A percentile compares a stretch with the other conserved stretches of the same genome.
Evolutionary conservation across 306 rosid species (phyloP).

Genomic region (Aeschynomene evenia): DNA sequence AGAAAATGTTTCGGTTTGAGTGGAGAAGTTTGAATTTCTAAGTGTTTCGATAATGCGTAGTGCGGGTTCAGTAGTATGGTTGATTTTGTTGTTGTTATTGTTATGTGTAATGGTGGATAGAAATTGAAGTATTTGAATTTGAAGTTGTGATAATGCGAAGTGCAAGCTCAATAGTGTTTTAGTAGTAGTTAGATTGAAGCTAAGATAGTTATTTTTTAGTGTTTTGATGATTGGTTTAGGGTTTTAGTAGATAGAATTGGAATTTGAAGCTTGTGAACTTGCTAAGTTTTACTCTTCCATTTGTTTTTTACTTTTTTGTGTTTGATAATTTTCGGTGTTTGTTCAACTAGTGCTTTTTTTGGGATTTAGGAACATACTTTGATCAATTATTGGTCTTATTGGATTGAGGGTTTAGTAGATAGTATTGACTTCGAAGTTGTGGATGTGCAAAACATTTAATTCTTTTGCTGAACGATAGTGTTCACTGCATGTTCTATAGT

Average conservation of each 20-base stretch:
- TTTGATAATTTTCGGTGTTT: background rate
- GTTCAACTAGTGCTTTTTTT: background rate
- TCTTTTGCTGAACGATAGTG: background rate
- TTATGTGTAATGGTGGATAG: no score
- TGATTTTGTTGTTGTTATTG: no score
- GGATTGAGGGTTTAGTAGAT: background rate
- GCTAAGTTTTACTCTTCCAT: no score
- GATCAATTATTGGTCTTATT: background rate
- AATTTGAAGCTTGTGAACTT: background rate
- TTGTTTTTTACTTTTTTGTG: background rate
- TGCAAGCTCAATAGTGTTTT: background rate
- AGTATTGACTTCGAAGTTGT: background rate
- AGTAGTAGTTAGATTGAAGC: background rate
- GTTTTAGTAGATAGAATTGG: no score
- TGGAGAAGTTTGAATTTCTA: background rate
- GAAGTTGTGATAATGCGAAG: background rate
- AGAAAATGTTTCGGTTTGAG: background rate
- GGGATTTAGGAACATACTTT: background rate
- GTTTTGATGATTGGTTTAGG: no score
- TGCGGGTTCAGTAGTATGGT: background rate
- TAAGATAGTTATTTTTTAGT: background rate
- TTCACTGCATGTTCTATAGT: background rate
- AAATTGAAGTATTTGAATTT: no score
- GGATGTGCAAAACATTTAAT: background rate
- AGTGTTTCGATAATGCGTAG: no score